A percentile compares a stretch with the other conserved stretches of the same genome.
Conservation (phyloP, 495 filamentous ascomycete genomes). For the Aspergillus baeticus region DNA sequence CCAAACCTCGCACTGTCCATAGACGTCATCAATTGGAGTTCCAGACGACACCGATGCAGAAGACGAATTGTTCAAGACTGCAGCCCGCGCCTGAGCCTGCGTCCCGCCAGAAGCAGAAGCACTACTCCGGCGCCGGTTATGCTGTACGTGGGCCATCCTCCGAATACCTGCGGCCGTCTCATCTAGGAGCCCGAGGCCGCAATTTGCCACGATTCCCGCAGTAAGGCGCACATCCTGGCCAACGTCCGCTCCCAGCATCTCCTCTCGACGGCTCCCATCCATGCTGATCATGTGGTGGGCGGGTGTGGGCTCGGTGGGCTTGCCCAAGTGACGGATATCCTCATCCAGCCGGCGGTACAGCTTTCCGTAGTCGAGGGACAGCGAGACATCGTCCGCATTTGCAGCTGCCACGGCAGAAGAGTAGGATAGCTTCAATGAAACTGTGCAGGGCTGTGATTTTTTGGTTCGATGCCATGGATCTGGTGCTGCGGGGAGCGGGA, state of each 20-base stretch:
- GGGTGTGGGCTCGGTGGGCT: conserved; percentile 19
- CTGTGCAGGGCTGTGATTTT: conserved; percentile 46
- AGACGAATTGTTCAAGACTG: conserved; percentile 5
- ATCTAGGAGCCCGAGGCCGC: conserved; percentile 38
- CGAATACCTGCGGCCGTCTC: conserved; percentile 44
- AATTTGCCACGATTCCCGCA: conserved; percentile 38
- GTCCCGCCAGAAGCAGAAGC: conserved; percentile 16
- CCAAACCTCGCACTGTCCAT: conserved; percentile 40
- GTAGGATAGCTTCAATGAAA: conserved; percentile 43
- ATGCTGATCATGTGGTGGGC: conserved; percentile 31
- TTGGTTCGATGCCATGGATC: conserved; percentile 47
- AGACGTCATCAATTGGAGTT: conserved; percentile 31
- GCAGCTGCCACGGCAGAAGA: conserved; percentile 43
- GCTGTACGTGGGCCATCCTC: conserved; percentile 39
- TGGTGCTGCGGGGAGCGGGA: conserved; percentile 42
- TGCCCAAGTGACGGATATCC: conserved; percentile 33
- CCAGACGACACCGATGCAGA: conserved; percentile 3
- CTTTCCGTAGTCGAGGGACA: conserved; percentile 49
- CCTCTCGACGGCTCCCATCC: conserved; percentile 32
- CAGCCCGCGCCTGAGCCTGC: conserved; percentile 11
- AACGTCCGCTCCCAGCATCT: conserved; percentile 28
- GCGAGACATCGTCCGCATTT: conserved; percentile 43
- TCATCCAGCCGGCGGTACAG: conserved; percentile 45
- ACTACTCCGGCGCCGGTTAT: conserved; percentile 29
- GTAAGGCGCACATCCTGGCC: conserved; percentile 41